These are phyloP conservation scores for Platismatia glauca DNA, from an alignment of 495 filamentous ascomycete species.

Conservation along the genomic window DNA sequence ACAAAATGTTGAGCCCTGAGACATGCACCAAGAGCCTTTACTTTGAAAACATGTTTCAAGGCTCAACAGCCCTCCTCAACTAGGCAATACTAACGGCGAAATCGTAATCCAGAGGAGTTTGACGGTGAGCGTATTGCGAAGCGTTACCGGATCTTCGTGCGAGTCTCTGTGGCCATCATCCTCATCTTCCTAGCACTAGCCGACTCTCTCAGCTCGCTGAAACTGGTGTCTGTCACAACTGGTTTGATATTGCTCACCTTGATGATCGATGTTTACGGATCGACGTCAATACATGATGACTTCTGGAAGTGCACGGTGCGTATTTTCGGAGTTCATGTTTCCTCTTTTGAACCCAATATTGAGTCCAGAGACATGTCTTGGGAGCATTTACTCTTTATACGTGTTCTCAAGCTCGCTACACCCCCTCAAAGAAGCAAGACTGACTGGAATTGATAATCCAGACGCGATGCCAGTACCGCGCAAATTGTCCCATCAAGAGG, in stretches of 20 bases:
- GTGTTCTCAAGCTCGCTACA: too few relatives aligned
- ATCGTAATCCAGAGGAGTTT: conserved; percentile 23
- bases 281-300: conserved; percentile 35
- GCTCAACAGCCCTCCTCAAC: too few relatives aligned
- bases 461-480: conserved; percentile 28
- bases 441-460: too few relatives aligned
- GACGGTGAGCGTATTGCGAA: conserved; percentile 39
- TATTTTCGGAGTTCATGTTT: too few relatives aligned
- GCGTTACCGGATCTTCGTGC: conserved; percentile 35
- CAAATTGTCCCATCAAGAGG: conserved; percentile 30
- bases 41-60: too few relatives aligned
- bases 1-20: too few relatives aligned
- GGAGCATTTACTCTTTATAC: too few relatives aligned
- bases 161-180: conserved; percentile 38
- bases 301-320: conserved; percentile 28
- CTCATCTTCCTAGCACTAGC: conserved; percentile 42
- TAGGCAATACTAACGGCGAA: too few relatives aligned
- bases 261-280: conserved; percentile 42
- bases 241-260: conserved; percentile 39
- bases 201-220: conserved; percentile 36
- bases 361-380: too few relatives aligned
- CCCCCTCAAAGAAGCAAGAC: too few relatives aligned
- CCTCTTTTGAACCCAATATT: too few relatives aligned
- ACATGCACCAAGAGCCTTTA: too few relatives aligned
- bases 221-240: conserved; percentile 42